Evolutionary conservation across 163 green algal species (phyloP).

Genomic region (Scenedesmus sp.): DNA sequence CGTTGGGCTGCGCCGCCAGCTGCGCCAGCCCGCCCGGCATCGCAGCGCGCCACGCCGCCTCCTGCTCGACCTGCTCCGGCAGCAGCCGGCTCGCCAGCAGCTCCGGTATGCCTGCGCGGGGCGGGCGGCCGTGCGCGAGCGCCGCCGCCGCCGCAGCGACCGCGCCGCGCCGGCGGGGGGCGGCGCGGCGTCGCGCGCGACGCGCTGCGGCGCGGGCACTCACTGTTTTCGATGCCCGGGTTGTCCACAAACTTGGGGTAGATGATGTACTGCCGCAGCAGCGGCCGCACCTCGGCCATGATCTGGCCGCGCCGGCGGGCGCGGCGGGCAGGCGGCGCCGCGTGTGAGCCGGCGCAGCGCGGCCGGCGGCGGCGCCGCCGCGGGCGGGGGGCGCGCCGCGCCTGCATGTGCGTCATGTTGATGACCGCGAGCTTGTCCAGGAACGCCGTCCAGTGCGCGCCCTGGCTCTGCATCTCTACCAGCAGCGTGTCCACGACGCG

Average conservation of each 20-base stretch:
- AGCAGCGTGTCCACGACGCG: conserved; percentile 12
- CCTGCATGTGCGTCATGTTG: conserved; percentile 43
- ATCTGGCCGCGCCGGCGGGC: conserved; percentile 5
- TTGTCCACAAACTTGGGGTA: conserved; percentile 40
- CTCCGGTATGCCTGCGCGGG: conserved; percentile 5
- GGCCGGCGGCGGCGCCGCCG: too few species aligned
- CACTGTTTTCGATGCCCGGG: conserved; percentile 28
- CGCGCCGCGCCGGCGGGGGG: too few species aligned
- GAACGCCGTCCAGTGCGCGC: conserved; percentile 9
- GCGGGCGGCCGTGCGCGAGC: neutral
- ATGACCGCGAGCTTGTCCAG: conserved; percentile 34
- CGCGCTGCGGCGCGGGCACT: neutral
- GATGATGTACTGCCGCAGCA: conserved; percentile 26
- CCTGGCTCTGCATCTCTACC: conserved; percentile 5
- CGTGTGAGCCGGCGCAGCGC: too few species aligned
- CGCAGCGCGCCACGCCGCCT: conserved; percentile 1
- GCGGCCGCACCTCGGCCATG: conserved; percentile 24
- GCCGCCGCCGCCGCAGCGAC: too few species aligned
- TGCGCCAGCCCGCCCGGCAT: conserved; percentile 24
- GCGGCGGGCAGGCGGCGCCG: neutral
- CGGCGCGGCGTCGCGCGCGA: too few species aligned
- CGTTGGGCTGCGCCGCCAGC: neutral
- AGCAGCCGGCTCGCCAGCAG: conserved; percentile 27
- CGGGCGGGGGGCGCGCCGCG: neutral
- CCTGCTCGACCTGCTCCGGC: conserved; percentile 34